Evolutionary conservation across 2,329 filamentous ascomycete species (phyloP).

Genomic region (Phialophora macrospora): DNA sequence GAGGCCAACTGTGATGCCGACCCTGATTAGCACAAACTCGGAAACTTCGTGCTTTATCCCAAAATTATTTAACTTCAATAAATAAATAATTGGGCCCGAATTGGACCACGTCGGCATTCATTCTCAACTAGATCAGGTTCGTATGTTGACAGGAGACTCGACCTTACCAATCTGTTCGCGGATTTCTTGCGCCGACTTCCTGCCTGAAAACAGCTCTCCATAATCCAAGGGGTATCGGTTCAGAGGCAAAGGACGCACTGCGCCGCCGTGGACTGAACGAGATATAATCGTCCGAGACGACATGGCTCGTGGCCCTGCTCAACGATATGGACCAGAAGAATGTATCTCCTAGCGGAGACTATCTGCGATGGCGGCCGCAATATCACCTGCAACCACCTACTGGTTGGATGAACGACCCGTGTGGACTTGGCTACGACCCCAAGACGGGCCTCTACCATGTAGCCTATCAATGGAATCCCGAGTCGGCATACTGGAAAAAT

Average conservation of each 20-base stretch:
- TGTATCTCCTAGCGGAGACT: background rate
- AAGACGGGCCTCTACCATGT: constrained; percentile 48
- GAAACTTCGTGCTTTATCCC: background rate
- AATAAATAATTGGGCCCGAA: background rate
- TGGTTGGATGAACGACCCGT: constrained; percentile 54
- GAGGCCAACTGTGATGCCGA: background rate
- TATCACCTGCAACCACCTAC: constrained; percentile 47
- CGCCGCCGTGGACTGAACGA: background rate
- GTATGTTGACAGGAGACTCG: background rate
- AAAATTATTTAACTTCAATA: no score
- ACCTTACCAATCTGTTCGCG: background rate
- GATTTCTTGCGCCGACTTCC: background rate
- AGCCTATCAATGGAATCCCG: constrained; percentile 52
- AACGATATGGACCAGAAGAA: background rate
- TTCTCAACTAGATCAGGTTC: background rate
- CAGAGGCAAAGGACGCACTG: background rate
- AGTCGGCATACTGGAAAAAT: constrained; percentile 50
- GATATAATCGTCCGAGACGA: background rate
- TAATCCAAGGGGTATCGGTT: background rate
- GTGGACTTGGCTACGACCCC: constrained; percentile 49
- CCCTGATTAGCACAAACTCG: background rate
- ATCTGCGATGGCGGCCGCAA: constrained; percentile 37
- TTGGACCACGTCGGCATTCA: background rate
- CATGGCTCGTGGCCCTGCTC: no score
- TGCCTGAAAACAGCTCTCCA: background rate